Base-by-base conservation (phyloP, 345 rosid genomes). In the Aurinia saxatilis region DNA sequence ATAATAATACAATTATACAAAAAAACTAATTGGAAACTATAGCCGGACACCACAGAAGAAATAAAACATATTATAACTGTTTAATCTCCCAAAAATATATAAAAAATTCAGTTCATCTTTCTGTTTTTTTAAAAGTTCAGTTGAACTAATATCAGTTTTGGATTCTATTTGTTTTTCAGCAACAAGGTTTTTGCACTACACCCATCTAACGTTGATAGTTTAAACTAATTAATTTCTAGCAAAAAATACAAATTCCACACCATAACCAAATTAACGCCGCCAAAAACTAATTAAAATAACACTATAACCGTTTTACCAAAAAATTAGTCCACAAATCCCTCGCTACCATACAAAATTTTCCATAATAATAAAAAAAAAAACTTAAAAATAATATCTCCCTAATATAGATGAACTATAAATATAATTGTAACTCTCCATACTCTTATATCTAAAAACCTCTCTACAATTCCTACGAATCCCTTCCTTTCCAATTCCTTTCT, bases 391-490 rank as follows among this genome's bases (percentile, higher is more conserved):
- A 40, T 8, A 36, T 12, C 7, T 21, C 19, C 70, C 23, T 50
- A 56, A 48, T 39, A 31, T 64, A 71, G 49, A 56, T 3, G 2
- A 63, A 63, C 55, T 40, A 63, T 50, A 63, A 39, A 71, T 57
- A 48, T 36, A 34, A 13, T 33, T n/a, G 21, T 27, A 17, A 34
- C 27, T 48, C 18, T 39, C 41, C 48, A 48, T 11, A 47, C 6
- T 39, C 69, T 27, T 27, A 27, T 27, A 27, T 6, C 31, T 27
- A 2, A 70, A 63, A 15, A 21, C 16, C 53, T 47, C 37, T 63
- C 38, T 39, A 2, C 68, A 3, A n/a, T n/a, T 40, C 35, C 38
- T 14, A 16, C 7, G 14, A 13, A 51, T 46, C 49, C 8, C 29
- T 30, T 69, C 63, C 57, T 61, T 53, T 55, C 64, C 65, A 16